Base-by-base conservation (phyloP, 257 asterid genomes). In the Phtheirospermum japonicum region DNA sequence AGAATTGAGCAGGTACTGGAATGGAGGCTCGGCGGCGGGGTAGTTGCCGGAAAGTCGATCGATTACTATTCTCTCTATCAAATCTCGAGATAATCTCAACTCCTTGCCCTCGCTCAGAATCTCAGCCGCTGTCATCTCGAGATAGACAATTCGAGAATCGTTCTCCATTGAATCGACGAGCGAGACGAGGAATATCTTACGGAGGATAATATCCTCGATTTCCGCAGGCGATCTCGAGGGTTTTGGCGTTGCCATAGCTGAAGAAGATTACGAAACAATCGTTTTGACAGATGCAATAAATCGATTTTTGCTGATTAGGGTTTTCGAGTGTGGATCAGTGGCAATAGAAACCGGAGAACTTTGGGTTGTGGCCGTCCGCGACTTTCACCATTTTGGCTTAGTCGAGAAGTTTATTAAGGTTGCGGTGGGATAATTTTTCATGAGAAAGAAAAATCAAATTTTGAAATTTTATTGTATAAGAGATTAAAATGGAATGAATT, bases 51-150 rank as follows among this genome's bases (percentile, higher is more conserved):
- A 87, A 0, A 93, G 78, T 7, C 97, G 90, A 81, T 92, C 99
- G 63, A 92, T 83, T 17, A 92, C 42, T 57, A 89, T 65, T 70
- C 99, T 70, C 77, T 89, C 97, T 87, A 93, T 75, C 71, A 85
- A 65, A 23, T 89, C 95, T 79, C 96, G 73, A 14, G 92, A 77
- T 4, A 93, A 61, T 57, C 63, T 81, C 70, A 93, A 81, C 23
- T 82, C 92, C 71, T 75, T 87, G 0, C 90, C 92, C 81, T 93
- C 97, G 68, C 94, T 87, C 65, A 93, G 53, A 57, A 93, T 65
- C 82, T 93, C 97, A 0, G 94, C 96, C 2, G 99, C 99, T 4
- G 96, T 67, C 82, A 78, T 72, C 72, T 89, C 94, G 34, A 89
- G 73, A 54, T 83, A 89, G 32, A 77, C 96, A 31, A 80, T 57